Base-by-base conservation (phyloP, 2,329 filamentous ascomycete species). In the Aureobasidium namibiae region DNA sequence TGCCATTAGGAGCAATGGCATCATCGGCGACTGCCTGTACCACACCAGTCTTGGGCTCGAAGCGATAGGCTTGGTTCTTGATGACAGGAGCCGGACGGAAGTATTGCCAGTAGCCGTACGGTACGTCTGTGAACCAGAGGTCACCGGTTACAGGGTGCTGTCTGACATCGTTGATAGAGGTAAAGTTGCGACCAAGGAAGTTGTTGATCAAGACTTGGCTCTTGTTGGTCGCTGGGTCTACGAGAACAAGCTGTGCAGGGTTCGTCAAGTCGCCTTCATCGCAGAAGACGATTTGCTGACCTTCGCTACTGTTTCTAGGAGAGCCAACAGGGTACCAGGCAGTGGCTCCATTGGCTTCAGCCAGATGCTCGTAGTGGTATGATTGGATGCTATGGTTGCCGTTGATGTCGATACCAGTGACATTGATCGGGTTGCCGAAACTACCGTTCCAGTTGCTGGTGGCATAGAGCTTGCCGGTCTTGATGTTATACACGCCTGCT, bases 71-170 rank as follows among this genome's bases (percentile, higher is more conserved):
- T n/a, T 67, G 70, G 23, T 61, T 38, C 18, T 63, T 67, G 45
- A 71, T 65, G 52, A 69, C 69, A 4, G 65, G 71, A n/a, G 70
- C 63, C 0, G 72, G 73, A 59, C 74, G 72, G 24, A 72, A 66
- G 14, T 54, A 63, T 57, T 69, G 71, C 63, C 69, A 72, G 67
- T 70, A 75, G 23, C 65, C 69, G 61, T 75, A 75, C 11, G 64
- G 58, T 0, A 75, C 73, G 62, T 80, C 78, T 1, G 78, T 79
- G 67, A 80, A 80, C 76, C 77, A 80, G 42, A 80, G 68, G 42
- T 77, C 74, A 48, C 75, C 75, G 63, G 63, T 42, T 18, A 63
- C 65, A 52, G 70, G 62, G 0, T 73, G 74, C 5, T 67, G 63
- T 33, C 76, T 72, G 44, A 78, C 72, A 56, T 79, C 76, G 65